These are phyloP conservation scores for Gossypium schwendimanii DNA, from an alignment of 441 rosid species.

Conservation along the genomic window DNA sequence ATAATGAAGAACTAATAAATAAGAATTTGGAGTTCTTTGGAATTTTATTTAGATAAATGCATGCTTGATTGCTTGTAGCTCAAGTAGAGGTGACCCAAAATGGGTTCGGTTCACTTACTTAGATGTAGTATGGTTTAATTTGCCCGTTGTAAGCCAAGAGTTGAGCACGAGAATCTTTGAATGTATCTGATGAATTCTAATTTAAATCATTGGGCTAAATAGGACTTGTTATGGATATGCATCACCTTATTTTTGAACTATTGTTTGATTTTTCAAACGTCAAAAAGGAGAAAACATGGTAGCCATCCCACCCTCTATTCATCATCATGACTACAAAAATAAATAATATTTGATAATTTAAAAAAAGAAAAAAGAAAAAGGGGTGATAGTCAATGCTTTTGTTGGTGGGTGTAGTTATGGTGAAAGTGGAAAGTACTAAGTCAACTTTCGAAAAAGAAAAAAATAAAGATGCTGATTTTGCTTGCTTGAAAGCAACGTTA, in stretches of 20 bases:
- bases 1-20: too few species aligned
- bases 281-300: not conserved
- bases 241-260: not conserved
- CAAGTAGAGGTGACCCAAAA: too few species aligned
- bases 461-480: not conserved
- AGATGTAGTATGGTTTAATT: too few species aligned
- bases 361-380: not conserved
- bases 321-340: not conserved
- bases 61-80: too few species aligned
- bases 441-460: constrained; percentile 10
- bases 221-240: not conserved
- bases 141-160: too few species aligned
- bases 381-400: not conserved
- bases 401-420: constrained; percentile 7
- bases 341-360: not conserved
- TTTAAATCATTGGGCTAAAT: too few species aligned
- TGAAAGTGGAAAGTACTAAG: constrained; percentile 11
- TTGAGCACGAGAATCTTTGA: too few species aligned
- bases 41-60: too few species aligned
- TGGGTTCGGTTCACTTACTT: too few species aligned
- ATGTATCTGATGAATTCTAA: too few species aligned
- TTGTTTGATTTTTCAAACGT: not conserved
- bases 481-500: constrained; percentile 1
- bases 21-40: too few species aligned
- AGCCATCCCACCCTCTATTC: not conserved